phyloP scores from a whole-genome alignment of 345 rosid genomes.

The Xanthoceras sorbifolium region DNA sequence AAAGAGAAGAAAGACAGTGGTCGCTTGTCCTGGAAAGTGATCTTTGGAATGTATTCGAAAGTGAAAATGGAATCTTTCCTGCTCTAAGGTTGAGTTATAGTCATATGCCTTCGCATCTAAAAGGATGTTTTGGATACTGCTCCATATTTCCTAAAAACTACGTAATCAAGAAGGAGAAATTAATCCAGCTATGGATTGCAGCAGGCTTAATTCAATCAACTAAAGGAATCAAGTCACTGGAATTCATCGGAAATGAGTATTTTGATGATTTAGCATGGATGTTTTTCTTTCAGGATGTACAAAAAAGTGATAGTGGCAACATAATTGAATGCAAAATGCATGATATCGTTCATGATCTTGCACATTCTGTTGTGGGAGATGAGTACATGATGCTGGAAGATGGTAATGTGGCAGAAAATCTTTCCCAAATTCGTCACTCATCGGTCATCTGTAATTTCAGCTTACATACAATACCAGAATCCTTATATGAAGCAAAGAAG shows the following conservation, averaged over 20 bases:
- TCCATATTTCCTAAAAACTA: conserved; percentile 29
- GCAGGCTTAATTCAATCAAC: conserved; percentile 27
- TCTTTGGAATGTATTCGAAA: conserved; percentile 20
- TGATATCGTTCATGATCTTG: conserved; percentile 41
- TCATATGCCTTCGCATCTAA: conserved; percentile 31
- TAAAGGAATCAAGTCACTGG: background rate
- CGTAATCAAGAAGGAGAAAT: conserved; percentile 15
- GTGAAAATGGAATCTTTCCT: conserved; percentile 24
- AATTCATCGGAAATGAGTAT: conserved; percentile 25
- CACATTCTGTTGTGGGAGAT: conserved; percentile 11
- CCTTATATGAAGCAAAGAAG: conserved; percentile 23
- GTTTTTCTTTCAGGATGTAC: conserved; percentile 30
- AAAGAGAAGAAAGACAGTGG: conserved; percentile 26
- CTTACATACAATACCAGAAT: conserved; percentile 17
- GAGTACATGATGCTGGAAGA: conserved; percentile 18
- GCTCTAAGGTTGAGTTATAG: conserved; percentile 29
- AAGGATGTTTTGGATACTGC: conserved; percentile 31
- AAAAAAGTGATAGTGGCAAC: background rate
- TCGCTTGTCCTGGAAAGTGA: conserved; percentile 17
- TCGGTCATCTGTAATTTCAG: conserved; percentile 11
- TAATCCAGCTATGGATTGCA: conserved; percentile 34
- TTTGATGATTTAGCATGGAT: conserved; percentile 25
- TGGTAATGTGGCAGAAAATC: background rate
- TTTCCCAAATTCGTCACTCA: conserved; percentile 17
- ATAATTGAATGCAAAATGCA: conserved; percentile 26